Percentiles rank a stretch among this genome's conserved stretches.
phyloP scores from a whole-genome alignment of 352 stramenopile species.

The Pythium dissotocum region DNA sequence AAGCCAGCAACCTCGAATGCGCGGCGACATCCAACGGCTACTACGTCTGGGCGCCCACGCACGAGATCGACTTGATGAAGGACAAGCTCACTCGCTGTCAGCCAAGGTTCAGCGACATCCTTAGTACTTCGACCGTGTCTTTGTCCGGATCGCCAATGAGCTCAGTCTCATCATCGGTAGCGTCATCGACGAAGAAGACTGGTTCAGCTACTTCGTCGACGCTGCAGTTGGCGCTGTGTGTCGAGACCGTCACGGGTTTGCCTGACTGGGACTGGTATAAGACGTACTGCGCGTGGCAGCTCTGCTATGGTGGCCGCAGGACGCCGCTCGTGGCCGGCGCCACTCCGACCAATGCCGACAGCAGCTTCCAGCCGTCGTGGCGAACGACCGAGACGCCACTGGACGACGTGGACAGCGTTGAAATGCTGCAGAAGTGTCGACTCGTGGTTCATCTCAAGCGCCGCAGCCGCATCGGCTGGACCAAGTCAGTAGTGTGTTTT shows the following conservation, averaged over 20 bases:
- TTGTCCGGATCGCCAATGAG: neutral
- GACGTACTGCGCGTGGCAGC: neutral
- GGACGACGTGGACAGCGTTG: neutral
- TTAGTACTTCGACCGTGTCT: too few species aligned
- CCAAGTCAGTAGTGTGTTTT: neutral
- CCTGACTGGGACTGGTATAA: neutral
- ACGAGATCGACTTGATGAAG: neutral
- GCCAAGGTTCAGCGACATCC: too few species aligned
- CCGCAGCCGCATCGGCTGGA: neutral
- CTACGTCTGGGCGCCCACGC: neutral
- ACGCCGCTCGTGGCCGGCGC: neutral
- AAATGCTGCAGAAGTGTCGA: neutral
- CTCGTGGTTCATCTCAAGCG: conserved; percentile 5
- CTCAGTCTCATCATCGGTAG: neutral
- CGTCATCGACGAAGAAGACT: neutral
- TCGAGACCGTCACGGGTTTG: neutral
- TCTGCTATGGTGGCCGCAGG: neutral
- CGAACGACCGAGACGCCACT: neutral
- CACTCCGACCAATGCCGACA: neutral
- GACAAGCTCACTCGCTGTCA: neutral
- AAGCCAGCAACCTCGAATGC: neutral
- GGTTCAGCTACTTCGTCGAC: neutral
- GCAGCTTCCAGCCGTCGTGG: neutral
- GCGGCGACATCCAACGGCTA: neutral
- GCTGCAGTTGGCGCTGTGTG: neutral